Evolutionary conservation across 108 stramenopile species (phyloP).

Genomic region (Aurantiochytrium sp.): DNA sequence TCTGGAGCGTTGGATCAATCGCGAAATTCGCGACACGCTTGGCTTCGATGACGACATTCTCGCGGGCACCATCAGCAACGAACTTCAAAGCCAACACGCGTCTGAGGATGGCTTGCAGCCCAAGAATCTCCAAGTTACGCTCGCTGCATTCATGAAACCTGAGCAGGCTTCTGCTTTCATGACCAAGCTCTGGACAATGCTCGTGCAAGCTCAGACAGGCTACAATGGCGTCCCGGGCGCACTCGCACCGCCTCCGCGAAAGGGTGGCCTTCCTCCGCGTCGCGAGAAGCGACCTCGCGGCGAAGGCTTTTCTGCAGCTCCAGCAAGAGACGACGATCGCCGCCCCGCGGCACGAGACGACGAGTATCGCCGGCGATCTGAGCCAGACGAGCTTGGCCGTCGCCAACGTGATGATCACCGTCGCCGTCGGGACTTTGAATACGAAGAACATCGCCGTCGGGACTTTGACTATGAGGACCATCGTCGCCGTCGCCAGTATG

Average conservation of each 20-base stretch:
- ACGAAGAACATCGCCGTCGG: not conserved
- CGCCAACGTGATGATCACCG: not conserved
- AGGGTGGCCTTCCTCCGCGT: not conserved
- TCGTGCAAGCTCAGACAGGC: not conserved
- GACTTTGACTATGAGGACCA: not conserved
- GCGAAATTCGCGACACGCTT: not conserved
- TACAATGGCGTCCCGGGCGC: not conserved
- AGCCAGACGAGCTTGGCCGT: not conserved
- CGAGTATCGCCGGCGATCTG: no score
- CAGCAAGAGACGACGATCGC: no score
- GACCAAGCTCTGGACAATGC: not conserved
- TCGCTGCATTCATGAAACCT: not conserved
- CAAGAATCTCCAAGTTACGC: not conserved
- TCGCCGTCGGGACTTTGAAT: not conserved
- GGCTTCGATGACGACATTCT: not conserved
- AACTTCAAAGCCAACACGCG: not conserved
- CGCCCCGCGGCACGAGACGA: no score
- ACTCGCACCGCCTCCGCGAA: not conserved
- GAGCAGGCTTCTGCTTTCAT: not conserved
- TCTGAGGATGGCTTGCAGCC: not conserved
- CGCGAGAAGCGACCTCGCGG: not conserved
- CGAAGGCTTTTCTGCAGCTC: no score
- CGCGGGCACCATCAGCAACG: not conserved
- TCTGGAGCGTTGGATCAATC: not conserved
- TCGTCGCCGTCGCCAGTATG: not conserved